phyloP scores from a whole-genome alignment of 257 asterid species.

The Nicotiana obtusifolia region DNA sequence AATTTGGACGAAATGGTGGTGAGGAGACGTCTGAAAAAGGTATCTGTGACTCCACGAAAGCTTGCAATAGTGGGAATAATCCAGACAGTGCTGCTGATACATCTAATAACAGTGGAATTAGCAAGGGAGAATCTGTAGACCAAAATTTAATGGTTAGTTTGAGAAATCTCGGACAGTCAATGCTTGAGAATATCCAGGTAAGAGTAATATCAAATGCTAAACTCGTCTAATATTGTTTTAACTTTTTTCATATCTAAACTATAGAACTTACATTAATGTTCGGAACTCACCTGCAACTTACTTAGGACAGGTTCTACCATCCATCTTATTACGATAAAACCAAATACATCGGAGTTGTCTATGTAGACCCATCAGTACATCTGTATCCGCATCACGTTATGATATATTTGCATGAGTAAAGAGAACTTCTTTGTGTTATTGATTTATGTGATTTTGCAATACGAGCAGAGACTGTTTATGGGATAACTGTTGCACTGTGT shows the following conservation, averaged over 20 bases:
- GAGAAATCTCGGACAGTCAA: slow-evolving; percentile 38
- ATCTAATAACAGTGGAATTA: slow-evolving; percentile 9
- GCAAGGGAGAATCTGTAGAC: slow-evolving; percentile 36
- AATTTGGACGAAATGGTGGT: slow-evolving; percentile 33
- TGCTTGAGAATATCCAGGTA: slow-evolving; percentile 50
- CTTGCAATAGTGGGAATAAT: slow-evolving; percentile 3
- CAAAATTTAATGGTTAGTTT: slow-evolving; percentile 29
- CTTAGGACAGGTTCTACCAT: no score
- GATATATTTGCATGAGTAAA: no score
- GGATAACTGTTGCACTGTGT: no score
- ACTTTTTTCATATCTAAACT: background rate
- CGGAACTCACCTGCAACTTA: no score
- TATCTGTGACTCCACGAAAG: slow-evolving; percentile 18
- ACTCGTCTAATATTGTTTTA: background rate
- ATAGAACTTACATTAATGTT: no score
- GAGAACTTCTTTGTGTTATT: no score
- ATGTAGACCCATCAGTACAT: no score
- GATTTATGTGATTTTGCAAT: background rate
- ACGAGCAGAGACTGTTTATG: background rate
- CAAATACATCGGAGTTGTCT: no score
- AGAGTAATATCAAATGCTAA: background rate
- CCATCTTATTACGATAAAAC: no score
- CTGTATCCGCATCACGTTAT: no score
- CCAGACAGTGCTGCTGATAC: slow-evolving; percentile 7
- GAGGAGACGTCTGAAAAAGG: slow-evolving; percentile 31